Base-by-base conservation (phyloP, 164 flowering plant species). In the Chloranthus sessilifolius region DNA sequence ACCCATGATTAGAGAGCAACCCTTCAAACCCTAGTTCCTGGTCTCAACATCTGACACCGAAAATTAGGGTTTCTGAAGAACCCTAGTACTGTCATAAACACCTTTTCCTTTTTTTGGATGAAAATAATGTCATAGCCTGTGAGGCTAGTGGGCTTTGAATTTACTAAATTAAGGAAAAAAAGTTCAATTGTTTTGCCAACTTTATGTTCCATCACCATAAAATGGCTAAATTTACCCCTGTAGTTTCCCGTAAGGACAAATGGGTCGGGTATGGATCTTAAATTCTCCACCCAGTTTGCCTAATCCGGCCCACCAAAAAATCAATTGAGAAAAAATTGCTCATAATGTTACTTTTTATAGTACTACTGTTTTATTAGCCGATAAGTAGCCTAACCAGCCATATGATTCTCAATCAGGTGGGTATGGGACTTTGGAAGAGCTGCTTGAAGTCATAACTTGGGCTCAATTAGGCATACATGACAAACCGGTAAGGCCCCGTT, bases 381-480 rank as follows among this genome's bases (percentile, higher is more conserved):
- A n/a, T n/a, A n/a, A n/a, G n/a, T n/a, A n/a, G n/a, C n/a, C n/a
- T n/a, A n/a, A n/a, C n/a, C n/a, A n/a, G n/a, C n/a, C n/a, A n/a
- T n/a, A n/a, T 16, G 24, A 8, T 56, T 22, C 37, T 9, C 19
- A 16, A 52, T 63, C 65, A 79, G 84, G 85, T 61, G 85, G 85
- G 12, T 81, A 81, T 62, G 88, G 88, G 47, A 81, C 88, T 39
- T 78, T 81, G 22, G 88, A 81, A 45, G 88, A 81, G 56, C 72
- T 81, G 22, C 75, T 81, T 41, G 86, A 80, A 72, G 86, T 71
- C 26, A 80, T 80, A 39, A 75, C 86, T 7, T 80, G 86, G 86
- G 83, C 88, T 16, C 88, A 81, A 53, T 76, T 81, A 14, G 88
- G 88, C 49, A 81, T 81, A 50, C 88, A 81, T 37, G 77, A 78